Evolutionary conservation across 768 basidiomycete genomes (phyloP).

Genomic region (Tricholoma furcatifolium): DNA sequence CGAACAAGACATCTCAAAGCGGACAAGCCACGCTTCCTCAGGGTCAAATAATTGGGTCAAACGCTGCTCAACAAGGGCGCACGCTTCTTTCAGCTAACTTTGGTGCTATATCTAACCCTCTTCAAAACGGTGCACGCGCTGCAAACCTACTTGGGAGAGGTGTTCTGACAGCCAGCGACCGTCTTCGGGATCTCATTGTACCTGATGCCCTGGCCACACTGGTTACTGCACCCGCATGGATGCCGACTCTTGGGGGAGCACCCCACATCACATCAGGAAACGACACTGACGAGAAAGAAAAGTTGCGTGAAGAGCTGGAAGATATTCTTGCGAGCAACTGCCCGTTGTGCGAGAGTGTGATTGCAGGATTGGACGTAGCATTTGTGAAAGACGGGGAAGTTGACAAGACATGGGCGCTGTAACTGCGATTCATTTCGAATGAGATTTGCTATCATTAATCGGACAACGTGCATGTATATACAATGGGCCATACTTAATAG

Average conservation of each 20-base stretch:
- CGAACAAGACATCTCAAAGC: conserved; percentile 32
- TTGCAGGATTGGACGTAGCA: conserved; percentile 82
- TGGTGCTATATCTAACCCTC: conserved; percentile 44
- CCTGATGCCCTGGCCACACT: conserved; percentile 90
- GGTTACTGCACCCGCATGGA: conserved; percentile 77
- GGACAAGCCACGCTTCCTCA: conserved; percentile 13
- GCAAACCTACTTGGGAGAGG: conserved; percentile 74
- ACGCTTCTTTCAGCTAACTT: conserved; percentile 79
- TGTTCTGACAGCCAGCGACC: conserved; percentile 85
- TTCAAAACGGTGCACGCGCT: conserved; percentile 64
- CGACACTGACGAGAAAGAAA: conserved; percentile 64
- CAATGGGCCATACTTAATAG: conserved; percentile 9
- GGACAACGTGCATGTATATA: conserved; percentile 9
- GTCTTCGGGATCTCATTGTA: conserved; percentile 86
- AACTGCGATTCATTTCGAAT: conserved; percentile 11
- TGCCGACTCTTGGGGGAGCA: conserved; percentile 63
- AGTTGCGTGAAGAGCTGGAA: conserved; percentile 81
- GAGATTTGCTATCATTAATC: conserved; percentile 1
- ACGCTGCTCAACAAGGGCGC: conserved; percentile 46
- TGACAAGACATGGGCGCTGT: conserved; percentile 78
- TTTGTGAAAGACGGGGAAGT: conserved; percentile 80
- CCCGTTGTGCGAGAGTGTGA: conserved; percentile 90
- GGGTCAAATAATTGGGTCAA: conserved; percentile 29
- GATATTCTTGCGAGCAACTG: conserved; percentile 87
- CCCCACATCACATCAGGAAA: conserved; percentile 50